phyloP scores from a whole-genome alignment of 1,139 yeast species.

The Pichia sp. region DNA sequence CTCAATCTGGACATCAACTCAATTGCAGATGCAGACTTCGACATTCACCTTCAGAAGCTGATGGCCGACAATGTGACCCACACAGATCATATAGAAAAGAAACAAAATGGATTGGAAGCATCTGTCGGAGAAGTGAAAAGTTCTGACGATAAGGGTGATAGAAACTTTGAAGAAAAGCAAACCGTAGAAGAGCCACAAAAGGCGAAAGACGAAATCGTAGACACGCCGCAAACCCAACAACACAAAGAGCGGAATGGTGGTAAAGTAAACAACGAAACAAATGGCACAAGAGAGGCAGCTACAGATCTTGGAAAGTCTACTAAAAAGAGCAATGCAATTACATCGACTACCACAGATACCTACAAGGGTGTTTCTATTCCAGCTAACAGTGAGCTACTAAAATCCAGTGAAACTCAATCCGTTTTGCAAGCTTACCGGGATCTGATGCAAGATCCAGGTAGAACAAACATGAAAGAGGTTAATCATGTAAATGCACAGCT shows the following conservation, averaged over 20 bases:
- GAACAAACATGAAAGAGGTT: constrained; percentile 18
- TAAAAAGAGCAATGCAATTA: neutral
- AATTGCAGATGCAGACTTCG: constrained; percentile 30
- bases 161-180: neutral
- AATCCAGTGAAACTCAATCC: constrained; percentile 26
- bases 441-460: constrained; percentile 20
- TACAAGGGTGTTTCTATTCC: constrained; percentile 35
- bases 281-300: neutral
- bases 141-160: neutral
- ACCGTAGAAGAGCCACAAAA: neutral
- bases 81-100: neutral
- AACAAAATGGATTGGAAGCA: neutral
- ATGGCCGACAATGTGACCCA: constrained; percentile 21
- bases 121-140: neutral
- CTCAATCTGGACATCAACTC: constrained; percentile 25
- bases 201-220: too few species aligned
- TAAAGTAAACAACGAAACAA: neutral
- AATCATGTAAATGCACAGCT: constrained; percentile 48
- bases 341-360: constrained; percentile 18
- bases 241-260: neutral
- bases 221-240: neutral
- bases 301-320: neutral
- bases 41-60: constrained; percentile 27
- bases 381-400: constrained; percentile 39
- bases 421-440: constrained; percentile 27